Evolutionary conservation across 139 green algal genomes (phyloP).

Genomic region (Marvania coccoides): DNA sequence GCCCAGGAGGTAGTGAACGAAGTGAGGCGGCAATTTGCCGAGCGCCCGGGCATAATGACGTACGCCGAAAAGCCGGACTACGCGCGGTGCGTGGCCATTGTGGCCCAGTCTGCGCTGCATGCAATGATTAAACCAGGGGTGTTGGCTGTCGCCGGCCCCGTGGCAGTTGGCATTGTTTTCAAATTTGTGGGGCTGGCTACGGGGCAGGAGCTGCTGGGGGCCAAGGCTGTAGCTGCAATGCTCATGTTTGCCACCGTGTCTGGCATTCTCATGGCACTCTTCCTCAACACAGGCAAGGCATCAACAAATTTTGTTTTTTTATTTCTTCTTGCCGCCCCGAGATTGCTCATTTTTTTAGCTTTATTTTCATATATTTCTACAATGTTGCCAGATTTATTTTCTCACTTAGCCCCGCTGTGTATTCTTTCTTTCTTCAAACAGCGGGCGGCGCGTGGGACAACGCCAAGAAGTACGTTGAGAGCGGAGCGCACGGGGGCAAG

Average conservation of each 20-base stretch:
- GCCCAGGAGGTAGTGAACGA: constrained; percentile 50
- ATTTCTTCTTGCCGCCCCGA: background rate
- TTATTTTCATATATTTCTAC: too few species aligned
- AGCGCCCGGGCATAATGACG: constrained; percentile 45
- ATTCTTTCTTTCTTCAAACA: constrained; percentile 42
- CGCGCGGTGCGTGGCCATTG: constrained; percentile 41
- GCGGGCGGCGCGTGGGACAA: constrained; percentile 66
- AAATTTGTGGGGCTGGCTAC: constrained; percentile 32
- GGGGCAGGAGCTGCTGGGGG: constrained; percentile 42
- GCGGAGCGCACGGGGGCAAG: constrained; percentile 48
- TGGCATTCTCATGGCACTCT: constrained; percentile 25
- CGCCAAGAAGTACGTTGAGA: constrained; percentile 66
- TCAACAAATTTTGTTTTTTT: background rate
- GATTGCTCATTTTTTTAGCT: too few species aligned
- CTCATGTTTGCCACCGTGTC: constrained; percentile 58
- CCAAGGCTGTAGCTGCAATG: constrained; percentile 32
- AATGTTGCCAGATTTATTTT: too few species aligned
- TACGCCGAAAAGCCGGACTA: constrained; percentile 43
- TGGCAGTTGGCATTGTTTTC: constrained; percentile 44
- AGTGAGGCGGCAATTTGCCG: constrained; percentile 51
- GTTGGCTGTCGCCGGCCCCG: constrained; percentile 41
- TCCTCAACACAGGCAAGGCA: constrained; percentile 8
- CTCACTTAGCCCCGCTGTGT: too few species aligned
- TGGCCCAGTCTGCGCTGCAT: constrained; percentile 37
- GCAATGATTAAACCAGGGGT: constrained; percentile 62